Percentiles rank a stretch among this genome's conserved stretches.
Evolutionary conservation across 225 moss, liverwort and hornwort species (phyloP).

Genomic region (Polytrichum formosum): DNA sequence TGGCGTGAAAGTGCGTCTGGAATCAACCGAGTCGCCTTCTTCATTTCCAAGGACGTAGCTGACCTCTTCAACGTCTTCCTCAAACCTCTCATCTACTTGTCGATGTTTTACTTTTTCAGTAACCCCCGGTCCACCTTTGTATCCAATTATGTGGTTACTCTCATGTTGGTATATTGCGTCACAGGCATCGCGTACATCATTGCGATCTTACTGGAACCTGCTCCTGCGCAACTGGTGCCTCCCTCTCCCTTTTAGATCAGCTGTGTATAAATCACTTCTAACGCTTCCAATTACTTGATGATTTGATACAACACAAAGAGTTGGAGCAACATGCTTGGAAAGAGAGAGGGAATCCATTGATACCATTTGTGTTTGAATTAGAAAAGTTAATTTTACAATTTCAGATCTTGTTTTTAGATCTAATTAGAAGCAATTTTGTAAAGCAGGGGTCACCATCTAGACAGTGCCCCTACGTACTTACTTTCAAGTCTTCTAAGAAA

Average conservation of each 20-base stretch:
- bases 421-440: not conserved
- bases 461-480: not conserved
- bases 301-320: not conserved
- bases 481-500: too few relatives aligned
- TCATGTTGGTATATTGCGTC: conserved; percentile 84
- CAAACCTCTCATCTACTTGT: conserved; percentile 77
- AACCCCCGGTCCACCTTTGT: conserved; percentile 73
- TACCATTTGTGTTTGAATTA: too few relatives aligned
- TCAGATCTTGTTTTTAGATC: too few relatives aligned
- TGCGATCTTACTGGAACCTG: conserved; percentile 81
- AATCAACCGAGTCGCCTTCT: conserved; percentile 73
- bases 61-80: conserved; percentile 77
- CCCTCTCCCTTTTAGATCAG: conserved; percentile 1
- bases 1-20: conserved; percentile 98
- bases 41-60: conserved; percentile 79
- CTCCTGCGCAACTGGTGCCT: conserved; percentile 80
- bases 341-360: too few relatives aligned
- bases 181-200: conserved; percentile 79
- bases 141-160: conserved; percentile 65
- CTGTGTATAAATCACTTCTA: too few relatives aligned
- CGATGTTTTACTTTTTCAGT: conserved; percentile 94
- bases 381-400: too few relatives aligned
- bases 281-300: not conserved
- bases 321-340: too few relatives aligned
- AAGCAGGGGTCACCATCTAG: not conserved